Conservation (phyloP, 2,329 filamentous ascomycete species). For the Epichloe uncinata region DNA sequence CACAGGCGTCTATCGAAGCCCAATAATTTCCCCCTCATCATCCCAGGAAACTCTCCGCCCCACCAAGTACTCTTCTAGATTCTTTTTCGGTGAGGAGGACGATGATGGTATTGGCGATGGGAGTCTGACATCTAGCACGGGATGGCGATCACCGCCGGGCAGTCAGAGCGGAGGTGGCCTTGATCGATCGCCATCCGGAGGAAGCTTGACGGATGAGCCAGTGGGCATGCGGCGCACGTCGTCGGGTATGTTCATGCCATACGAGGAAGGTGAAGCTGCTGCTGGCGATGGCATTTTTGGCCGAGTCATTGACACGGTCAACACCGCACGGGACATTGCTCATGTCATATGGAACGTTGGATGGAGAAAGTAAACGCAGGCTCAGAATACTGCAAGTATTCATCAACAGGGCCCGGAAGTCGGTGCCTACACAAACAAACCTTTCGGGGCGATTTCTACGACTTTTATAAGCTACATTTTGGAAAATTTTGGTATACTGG, state of each 20-base stretch:
- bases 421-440: neutral
- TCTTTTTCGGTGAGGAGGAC: constrained; percentile 48
- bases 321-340: constrained; percentile 56
- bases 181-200: constrained; percentile 35
- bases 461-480: neutral
- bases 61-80: constrained; percentile 49
- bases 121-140: constrained; percentile 15
- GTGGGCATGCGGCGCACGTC: constrained; percentile 61
- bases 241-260: constrained; percentile 87
- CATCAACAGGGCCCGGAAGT: neutral
- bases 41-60: constrained; percentile 75
- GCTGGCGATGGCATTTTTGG: constrained; percentile 56
- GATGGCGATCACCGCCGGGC: constrained; percentile 19
- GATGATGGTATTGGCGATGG: constrained; percentile 37
- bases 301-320: constrained; percentile 68
- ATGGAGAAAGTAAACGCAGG: constrained; percentile 39
- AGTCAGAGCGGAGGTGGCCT: constrained; percentile 18
- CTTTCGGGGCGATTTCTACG: neutral
- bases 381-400: neutral
- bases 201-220: constrained; percentile 36
- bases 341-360: constrained; percentile 62
- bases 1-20: constrained; percentile 30
- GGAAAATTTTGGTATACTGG: neutral
- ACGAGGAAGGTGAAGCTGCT: constrained; percentile 56
- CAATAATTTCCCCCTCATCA: constrained; percentile 54